Evolutionary conservation across 2,329 filamentous ascomycete genomes (phyloP), one percentile per base, ranked within the genome.

Genomic region (Botrytis sinoallii): DNA sequence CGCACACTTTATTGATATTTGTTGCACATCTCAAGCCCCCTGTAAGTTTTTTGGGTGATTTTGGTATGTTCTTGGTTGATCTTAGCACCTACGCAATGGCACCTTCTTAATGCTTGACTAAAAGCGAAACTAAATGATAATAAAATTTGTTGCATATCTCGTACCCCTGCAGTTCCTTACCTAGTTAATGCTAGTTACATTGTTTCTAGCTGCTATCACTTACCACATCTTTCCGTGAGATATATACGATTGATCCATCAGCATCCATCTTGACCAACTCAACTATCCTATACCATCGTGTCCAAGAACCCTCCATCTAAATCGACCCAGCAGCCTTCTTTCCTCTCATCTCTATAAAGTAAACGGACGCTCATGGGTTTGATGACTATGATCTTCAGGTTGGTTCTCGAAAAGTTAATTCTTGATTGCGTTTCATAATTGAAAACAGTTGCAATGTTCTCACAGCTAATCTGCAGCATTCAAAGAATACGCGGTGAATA

Each of bases 221-320:
- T 48, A 71, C 59, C 32, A 86, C 87, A 77, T 92, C 90, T 76
- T 89, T 90, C 69, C 91, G 85, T 25, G 90, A 89, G 59, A 90
- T 83, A 75, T 88, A 90, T 12, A 85, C 80, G 60, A 91, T 85
- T 6, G 84, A 84, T 18, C 76, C 80, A 70, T 89, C 85, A 0
- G 81, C 79, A 60, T 87, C 83, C 73, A 89, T 88, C 32, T 83
- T 83, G 0, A 87, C 88, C 0, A 90, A 81, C 75, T 91, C 89
- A 0, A 89, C 89, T 0, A 88, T 90, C 77, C 87, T 88, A 78
- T 90, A 91, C 4, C 90, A 77, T 8, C 86, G 6, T 44, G 6
- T 44, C 18, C 9, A 64, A 16, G n/a, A 29, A 64, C 3, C 7
- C n/a, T 8, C 3, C 1, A 29, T 64, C 0, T n/a, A 1, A 52